phyloP scores from a whole-genome alignment of 768 basidiomycete genomes.

The Hygrophoropsis aurantiaca region DNA sequence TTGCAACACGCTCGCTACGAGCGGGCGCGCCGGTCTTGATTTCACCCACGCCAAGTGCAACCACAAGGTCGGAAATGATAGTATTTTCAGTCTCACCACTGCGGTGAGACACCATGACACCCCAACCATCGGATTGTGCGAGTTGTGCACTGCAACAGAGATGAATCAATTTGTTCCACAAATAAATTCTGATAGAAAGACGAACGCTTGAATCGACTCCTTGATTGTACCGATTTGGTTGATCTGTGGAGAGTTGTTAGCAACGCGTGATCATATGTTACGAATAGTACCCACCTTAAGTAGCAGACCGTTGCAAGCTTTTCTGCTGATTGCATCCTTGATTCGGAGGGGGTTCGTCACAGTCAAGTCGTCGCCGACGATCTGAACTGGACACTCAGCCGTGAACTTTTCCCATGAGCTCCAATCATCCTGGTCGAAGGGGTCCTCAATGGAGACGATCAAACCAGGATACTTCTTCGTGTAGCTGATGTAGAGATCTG shows the following conservation, averaged over 20 bases:
- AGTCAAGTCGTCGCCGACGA: slow-evolving; percentile 95
- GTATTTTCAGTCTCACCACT: slow-evolving; percentile 99
- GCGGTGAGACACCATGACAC: slow-evolving; percentile 99
- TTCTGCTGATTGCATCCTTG: slow-evolving; percentile 99
- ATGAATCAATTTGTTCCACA: slow-evolving; percentile 1
- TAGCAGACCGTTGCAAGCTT: slow-evolving; percentile 97
- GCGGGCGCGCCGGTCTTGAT: slow-evolving; percentile 99
- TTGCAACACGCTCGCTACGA: slow-evolving; percentile 93
- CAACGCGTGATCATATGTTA: slow-evolving; percentile 1
- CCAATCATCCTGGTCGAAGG: slow-evolving; percentile 99
- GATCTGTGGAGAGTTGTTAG: slow-evolving; percentile 44
- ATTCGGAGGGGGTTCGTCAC: slow-evolving; percentile 97
- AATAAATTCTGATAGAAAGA: slow-evolving; percentile 16
- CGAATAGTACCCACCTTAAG: slow-evolving; percentile 63
- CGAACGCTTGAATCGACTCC: slow-evolving; percentile 97
- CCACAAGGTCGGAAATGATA: slow-evolving; percentile 91
- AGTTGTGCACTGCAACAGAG: slow-evolving; percentile 75
- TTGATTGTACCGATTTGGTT: slow-evolving; percentile 99
- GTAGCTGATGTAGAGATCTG: slow-evolving; percentile 85
- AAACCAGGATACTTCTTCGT: slow-evolving; percentile 79
- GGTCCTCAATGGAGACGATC: slow-evolving; percentile 94
- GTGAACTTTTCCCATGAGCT: slow-evolving; percentile 97
- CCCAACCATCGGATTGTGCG: slow-evolving; percentile 94
- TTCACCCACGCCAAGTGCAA: slow-evolving; percentile 89
- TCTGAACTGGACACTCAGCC: slow-evolving; percentile 73